These are phyloP conservation scores for Mycena capillaripes DNA, from an alignment of 768 basidiomycete genomes.

Conservation along the genomic window DNA sequence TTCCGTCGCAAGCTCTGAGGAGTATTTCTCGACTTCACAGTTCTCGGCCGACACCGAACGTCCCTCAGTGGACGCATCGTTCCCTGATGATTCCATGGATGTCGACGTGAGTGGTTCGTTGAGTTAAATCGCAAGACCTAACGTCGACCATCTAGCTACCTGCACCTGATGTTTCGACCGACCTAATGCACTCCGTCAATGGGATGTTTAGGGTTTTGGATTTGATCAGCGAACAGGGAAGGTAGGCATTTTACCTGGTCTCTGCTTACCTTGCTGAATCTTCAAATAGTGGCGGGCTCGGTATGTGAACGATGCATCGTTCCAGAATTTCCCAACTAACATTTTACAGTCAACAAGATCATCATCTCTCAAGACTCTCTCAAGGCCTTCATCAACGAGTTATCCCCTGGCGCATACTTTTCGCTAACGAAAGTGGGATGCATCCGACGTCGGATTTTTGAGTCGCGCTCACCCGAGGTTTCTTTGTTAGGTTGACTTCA, in stretches of 20 bases:
- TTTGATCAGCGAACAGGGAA: constrained; percentile 14
- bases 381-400: constrained; percentile 58
- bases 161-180: constrained; percentile 1
- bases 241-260: neutral
- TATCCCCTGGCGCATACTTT: constrained; percentile 64
- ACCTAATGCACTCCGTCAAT: constrained; percentile 15
- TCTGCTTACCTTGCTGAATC: neutral
- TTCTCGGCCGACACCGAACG: constrained; percentile 15
- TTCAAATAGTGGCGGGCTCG: constrained; percentile 6
- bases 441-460: neutral
- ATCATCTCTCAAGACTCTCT: constrained; percentile 69
- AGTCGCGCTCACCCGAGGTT: neutral
- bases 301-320: neutral
- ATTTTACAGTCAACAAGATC: constrained; percentile 67
- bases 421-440: constrained; percentile 58
- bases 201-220: constrained; percentile 27
- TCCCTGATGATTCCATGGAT: constrained; percentile 19
- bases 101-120: constrained; percentile 14
- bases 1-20: constrained; percentile 16
- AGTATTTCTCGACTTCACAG: constrained; percentile 25
- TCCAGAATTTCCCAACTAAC: neutral
- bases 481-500: constrained; percentile 62
- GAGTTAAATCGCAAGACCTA: neutral
- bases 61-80: neutral
- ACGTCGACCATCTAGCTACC: neutral